Percentiles rank a stretch among this genome's conserved stretches.
Conservation (phyloP, 192 early-diverging fungal genomes). For the Coemansia sp. region DNA sequence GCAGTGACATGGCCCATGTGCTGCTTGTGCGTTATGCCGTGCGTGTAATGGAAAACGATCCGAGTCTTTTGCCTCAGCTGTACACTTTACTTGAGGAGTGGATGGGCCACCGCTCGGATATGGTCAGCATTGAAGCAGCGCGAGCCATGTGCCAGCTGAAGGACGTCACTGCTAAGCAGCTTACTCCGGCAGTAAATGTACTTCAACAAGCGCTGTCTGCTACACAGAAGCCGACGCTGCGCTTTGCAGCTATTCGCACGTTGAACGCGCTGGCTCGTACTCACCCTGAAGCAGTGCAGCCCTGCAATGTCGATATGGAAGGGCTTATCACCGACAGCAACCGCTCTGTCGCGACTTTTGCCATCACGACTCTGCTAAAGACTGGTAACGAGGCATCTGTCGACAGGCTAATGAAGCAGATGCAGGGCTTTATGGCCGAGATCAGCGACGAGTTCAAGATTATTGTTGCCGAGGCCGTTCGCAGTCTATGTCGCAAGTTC, state of each 20-base stretch:
- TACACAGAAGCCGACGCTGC: slow-evolving; percentile 87
- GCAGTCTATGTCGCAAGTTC: slow-evolving; percentile 95
- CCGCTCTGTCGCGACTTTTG: slow-evolving; percentile 96
- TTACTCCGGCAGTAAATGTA: slow-evolving; percentile 90
- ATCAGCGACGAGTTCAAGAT: slow-evolving; percentile 99
- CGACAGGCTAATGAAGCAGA: slow-evolving; percentile 99
- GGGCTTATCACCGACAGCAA: slow-evolving; percentile 95
- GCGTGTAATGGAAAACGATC: slow-evolving; percentile 81
- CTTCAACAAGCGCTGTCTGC: slow-evolving; percentile 86
- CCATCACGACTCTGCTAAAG: slow-evolving; percentile 97
- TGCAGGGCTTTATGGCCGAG: slow-evolving; percentile 96
- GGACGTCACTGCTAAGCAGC: slow-evolving; percentile 79
- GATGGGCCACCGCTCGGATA: slow-evolving; percentile 93
- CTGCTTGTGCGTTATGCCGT: slow-evolving; percentile 90
- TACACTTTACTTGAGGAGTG: slow-evolving; percentile 86
- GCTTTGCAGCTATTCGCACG: slow-evolving; percentile 97
- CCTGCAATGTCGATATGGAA: slow-evolving; percentile 99
- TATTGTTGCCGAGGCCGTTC: slow-evolving; percentile 97
- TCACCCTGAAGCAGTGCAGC: slow-evolving; percentile 86
- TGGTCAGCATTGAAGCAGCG: slow-evolving; percentile 97
- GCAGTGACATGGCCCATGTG: slow-evolving; percentile 86
- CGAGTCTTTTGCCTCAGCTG: slow-evolving; percentile 59
- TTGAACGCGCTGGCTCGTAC: slow-evolving; percentile 89
- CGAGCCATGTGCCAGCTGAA: slow-evolving; percentile 91
- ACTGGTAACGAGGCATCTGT: slow-evolving; percentile 98